These are phyloP conservation scores for Fonsecaea pedrosoi DNA, from an alignment of 2,329 filamentous ascomycete species.

Conservation along the genomic window DNA sequence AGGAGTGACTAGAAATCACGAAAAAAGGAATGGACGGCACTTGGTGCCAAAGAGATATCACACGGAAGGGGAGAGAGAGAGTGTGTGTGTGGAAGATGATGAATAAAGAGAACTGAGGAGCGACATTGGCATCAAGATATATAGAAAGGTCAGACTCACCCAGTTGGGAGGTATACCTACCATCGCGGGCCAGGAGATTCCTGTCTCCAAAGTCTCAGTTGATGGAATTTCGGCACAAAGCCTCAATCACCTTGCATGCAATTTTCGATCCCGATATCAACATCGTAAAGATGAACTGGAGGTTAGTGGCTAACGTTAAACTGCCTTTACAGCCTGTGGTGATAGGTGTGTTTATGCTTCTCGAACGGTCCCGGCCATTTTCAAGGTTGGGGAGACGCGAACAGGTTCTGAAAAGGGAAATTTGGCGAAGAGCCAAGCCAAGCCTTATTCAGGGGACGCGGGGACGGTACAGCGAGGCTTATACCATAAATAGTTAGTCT, in stretches of 20 bases:
- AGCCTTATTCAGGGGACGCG: background rate
- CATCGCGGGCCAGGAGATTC: background rate
- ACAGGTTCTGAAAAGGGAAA: constrained; percentile 5
- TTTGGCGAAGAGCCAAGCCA: constrained; percentile 6
- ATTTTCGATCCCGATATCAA: constrained; percentile 6
- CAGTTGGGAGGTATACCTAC: background rate
- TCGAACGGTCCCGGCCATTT: background rate
- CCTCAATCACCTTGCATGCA: background rate
- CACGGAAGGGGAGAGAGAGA: constrained; percentile 1
- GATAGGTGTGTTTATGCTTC: background rate
- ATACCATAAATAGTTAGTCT: background rate
- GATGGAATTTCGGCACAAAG: background rate
- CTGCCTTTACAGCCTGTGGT: background rate
- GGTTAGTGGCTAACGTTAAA: background rate
- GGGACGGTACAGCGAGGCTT: background rate
- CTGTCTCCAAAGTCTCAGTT: background rate
- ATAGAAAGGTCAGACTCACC: background rate
- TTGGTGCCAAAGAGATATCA: constrained; percentile 5
- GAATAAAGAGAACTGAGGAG: background rate
- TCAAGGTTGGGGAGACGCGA: background rate
- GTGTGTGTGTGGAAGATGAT: background rate
- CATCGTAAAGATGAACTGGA: background rate
- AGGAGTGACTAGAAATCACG: constrained; percentile 14
- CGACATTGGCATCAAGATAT: background rate
- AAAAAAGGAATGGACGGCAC: constrained; percentile 21